Base-by-base conservation (phyloP, 2,329 filamentous ascomycete species). In the Cladorrhinum sp. region DNA sequence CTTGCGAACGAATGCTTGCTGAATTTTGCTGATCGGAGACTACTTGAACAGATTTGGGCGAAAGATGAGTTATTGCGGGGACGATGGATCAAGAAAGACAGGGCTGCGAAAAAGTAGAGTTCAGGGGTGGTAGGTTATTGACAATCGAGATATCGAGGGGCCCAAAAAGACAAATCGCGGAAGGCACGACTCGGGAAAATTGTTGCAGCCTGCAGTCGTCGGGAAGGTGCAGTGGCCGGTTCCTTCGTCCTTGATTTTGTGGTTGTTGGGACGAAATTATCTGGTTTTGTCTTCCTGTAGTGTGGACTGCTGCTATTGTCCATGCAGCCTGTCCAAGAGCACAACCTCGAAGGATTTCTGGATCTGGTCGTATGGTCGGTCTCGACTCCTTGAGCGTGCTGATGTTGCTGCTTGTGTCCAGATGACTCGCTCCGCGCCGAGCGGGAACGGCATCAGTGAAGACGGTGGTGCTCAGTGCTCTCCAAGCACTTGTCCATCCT, bases 161-260 rank as follows among this genome's bases (percentile, higher is more conserved):
- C 32, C 32, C 32, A 8, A 36, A 36, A 45, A 36, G 25, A 57
- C 18, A 23, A 25, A 52, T 18, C 59, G 25, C 64, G 66, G 45
- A 36, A 59, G 60, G 41, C 51, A 59, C 66, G 64, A 62, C 29
- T 50, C 27, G 49, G 32, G 32, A 36, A 13, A 16, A 2, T 36
- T 16, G 16, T 3, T 36, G 32, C 32, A 36, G 32, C 16, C 16
- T 12, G 9, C 12, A 12, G 16, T 16, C 16, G 9, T 12, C 12
- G 32, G 32, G 5, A 29, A 36, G 12, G 8, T 12, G 32, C 32
- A 36, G 32, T 36, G 32, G 12, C 32, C 32, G 3, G 8, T 36
- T 36, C 32, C 16, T 29, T 36, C 32, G 9, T 9, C 32, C 32
- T 36, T 36, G 32, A 36, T 36, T 12, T 36, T 5, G 32, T 36